Conservation (phyloP, 768 basidiomycete species). For the Albatrellus ellisii region DNA sequence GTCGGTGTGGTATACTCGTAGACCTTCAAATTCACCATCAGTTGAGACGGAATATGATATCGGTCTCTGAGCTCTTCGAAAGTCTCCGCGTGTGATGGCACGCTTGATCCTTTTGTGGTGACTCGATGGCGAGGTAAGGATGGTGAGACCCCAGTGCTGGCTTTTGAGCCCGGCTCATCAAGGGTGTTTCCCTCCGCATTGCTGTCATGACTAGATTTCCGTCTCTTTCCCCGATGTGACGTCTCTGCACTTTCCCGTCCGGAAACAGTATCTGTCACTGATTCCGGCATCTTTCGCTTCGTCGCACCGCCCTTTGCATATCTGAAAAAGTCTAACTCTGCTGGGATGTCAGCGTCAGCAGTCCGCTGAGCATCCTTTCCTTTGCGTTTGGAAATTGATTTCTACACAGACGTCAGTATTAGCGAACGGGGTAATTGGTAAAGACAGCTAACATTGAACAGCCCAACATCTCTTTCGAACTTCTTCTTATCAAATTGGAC, state of each 20-base stretch:
- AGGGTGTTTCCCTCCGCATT: constrained; percentile 20
- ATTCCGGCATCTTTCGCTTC: constrained; percentile 34
- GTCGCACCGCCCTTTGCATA: constrained; percentile 46
- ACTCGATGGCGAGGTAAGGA: constrained; percentile 45
- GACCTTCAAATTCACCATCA: constrained; percentile 50
- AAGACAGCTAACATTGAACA: constrained; percentile 44
- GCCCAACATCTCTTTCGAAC: constrained; percentile 53
- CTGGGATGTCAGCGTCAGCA: constrained; percentile 44
- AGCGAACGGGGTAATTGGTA: background rate
- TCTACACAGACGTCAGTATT: constrained; percentile 15
- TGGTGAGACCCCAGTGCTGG: constrained; percentile 13
- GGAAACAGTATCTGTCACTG: constrained; percentile 1
- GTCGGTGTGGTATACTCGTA: constrained; percentile 60
- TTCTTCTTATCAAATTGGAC: constrained; percentile 65
- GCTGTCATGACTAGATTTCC: constrained; percentile 4
- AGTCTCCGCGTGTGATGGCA: constrained; percentile 43
- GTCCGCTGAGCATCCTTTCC: constrained; percentile 14
- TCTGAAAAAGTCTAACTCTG: constrained; percentile 87
- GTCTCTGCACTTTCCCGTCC: too few species aligned
- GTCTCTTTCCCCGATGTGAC: too few species aligned
- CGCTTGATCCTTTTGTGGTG: constrained; percentile 55
- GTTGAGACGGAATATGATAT: constrained; percentile 42
- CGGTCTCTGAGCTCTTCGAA: constrained; percentile 48
- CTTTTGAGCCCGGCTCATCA: constrained; percentile 15
- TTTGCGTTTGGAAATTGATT: constrained; percentile 15